A percentile compares a stretch with the other conserved stretches of the same genome.
These are phyloP conservation scores for Penicillium arizonense DNA, from an alignment of 495 filamentous ascomycete genomes.

Conservation along the genomic window DNA sequence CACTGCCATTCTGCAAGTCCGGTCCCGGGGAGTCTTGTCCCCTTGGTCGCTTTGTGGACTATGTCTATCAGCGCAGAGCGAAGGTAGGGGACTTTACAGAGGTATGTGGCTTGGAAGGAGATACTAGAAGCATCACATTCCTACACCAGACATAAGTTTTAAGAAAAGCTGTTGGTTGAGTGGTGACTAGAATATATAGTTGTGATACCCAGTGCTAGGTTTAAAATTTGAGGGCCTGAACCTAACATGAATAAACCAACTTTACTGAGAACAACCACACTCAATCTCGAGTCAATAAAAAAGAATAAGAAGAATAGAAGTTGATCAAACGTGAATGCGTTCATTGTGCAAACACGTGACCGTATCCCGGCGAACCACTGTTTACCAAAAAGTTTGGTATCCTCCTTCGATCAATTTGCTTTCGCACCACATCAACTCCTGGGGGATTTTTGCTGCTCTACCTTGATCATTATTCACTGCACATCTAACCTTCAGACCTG, in stretches of 20 bases:
- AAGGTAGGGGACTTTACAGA: slow-evolving; percentile 33
- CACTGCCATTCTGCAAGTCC: slow-evolving; percentile 46
- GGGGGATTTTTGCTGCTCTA: not conserved
- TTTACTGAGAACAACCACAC: no score
- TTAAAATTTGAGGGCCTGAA: no score
- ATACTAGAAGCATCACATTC: slow-evolving; percentile 28
- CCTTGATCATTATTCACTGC: not conserved
- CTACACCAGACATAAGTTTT: slow-evolving; percentile 19
- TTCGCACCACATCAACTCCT: not conserved
- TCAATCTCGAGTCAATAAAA: not conserved
- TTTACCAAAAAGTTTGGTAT: slow-evolving; percentile 27
- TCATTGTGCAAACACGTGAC: slow-evolving; percentile 18
- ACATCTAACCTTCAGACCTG: not conserved
- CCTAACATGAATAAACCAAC: no score
- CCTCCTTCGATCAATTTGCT: not conserved
- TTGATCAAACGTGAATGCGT: not conserved
- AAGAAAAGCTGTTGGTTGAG: not conserved
- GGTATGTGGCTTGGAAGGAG: slow-evolving; percentile 28
- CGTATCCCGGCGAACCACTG: slow-evolving; percentile 26
- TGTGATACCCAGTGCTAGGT: no score
- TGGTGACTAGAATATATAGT: no score
- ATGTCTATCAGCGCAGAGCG: slow-evolving; percentile 31
- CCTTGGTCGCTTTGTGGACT: slow-evolving; percentile 40
- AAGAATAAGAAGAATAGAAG: not conserved
- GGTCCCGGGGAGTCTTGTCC: slow-evolving; percentile 56